A percentile compares a stretch with the other conserved stretches of the same genome.
phyloP scores from a whole-genome alignment of 768 basidiomycete genomes.

The Lactifluus volemus region DNA sequence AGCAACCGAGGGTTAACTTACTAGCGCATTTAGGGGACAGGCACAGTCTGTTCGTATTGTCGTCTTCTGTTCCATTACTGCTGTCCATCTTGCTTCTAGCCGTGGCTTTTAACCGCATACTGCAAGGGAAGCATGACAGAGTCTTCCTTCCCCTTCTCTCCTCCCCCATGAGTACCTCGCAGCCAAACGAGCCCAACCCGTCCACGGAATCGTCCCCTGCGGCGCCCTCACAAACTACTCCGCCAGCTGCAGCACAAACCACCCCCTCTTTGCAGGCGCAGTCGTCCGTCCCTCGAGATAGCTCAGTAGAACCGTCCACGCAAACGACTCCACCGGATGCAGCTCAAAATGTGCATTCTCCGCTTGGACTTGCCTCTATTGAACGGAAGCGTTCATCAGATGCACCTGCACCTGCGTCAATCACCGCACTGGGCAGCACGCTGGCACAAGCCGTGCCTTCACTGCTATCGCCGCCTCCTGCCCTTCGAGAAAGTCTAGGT shows the following conservation, averaged over 20 bases:
- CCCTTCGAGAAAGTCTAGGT: not conserved
- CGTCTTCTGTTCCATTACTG: conserved; percentile 2
- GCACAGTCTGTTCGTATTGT: not conserved
- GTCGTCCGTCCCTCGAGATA: not conserved
- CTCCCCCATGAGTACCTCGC: not conserved
- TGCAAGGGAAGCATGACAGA: not conserved
- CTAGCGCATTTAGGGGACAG: not conserved
- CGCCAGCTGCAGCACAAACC: not conserved
- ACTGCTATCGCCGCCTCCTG: not conserved
- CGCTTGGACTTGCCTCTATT: not conserved
- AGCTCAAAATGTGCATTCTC: not conserved
- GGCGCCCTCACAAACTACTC: not conserved
- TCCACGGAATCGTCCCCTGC: not conserved
- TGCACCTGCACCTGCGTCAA: not conserved
- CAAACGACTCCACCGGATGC: not conserved
- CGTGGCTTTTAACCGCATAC: not conserved
- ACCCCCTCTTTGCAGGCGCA: not conserved
- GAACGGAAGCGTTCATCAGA: not conserved
- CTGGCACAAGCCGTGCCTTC: not conserved
- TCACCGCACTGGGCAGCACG: not conserved
- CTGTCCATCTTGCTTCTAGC: not conserved
- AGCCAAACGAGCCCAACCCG: not conserved
- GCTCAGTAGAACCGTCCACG: not conserved
- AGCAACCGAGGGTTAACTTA: too few relatives aligned
- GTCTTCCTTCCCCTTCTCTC: not conserved